These are phyloP conservation scores for Brassica carinata DNA, from an alignment of 345 rosid species.

Conservation along the genomic window DNA sequence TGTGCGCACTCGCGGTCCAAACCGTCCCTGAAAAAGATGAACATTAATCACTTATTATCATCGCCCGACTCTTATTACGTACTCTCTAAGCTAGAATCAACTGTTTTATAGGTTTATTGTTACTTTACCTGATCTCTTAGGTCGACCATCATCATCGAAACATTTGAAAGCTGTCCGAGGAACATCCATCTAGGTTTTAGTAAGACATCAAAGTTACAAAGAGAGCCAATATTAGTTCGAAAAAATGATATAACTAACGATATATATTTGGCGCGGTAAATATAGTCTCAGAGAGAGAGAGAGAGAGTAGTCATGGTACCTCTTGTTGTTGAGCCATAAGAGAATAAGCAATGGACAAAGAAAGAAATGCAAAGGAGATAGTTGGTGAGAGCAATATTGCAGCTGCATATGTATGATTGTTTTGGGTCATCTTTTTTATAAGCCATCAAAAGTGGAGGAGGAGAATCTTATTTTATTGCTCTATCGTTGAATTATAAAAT, in stretches of 20 bases:
- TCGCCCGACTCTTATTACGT: background rate
- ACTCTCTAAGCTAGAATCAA: conserved; percentile 1
- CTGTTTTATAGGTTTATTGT: background rate
- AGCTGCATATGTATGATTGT: conserved; percentile 40
- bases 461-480: conserved; percentile 21
- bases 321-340: conserved; percentile 4
- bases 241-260: conserved; percentile 11
- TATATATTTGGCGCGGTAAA: conserved; percentile 26
- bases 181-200: conserved; percentile 49
- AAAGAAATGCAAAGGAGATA: conserved; percentile 27
- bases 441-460: conserved; percentile 32
- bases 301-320: conserved; percentile 19
- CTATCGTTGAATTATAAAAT: too few species aligned
- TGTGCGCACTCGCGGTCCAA: conserved; percentile 86
- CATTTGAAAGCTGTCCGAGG: conserved; percentile 46
- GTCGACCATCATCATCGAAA: conserved; percentile 78
- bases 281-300: conserved; percentile 1
- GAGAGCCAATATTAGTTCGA: background rate
- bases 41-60: background rate
- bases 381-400: conserved; percentile 35
- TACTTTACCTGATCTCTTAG: conserved; percentile 55
- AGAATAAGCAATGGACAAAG: conserved; percentile 4
- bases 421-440: conserved; percentile 37
- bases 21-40: conserved; percentile 52
- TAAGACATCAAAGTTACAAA: conserved; percentile 5